Conservation (phyloP, 768 basidiomycete species). For the Tremella fuciformis region DNA sequence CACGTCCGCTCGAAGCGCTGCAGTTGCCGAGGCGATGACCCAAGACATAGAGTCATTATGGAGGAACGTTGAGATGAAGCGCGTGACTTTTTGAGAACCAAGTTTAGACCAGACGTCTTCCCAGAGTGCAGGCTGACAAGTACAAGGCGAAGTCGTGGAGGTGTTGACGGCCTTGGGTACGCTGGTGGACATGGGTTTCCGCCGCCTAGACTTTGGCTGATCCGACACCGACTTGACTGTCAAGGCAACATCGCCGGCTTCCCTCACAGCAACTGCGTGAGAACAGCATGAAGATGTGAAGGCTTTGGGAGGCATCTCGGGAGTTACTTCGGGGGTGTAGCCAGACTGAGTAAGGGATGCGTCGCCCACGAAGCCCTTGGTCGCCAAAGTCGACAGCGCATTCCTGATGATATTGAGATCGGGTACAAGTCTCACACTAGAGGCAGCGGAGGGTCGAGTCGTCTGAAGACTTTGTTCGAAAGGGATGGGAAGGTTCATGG, state of each 20-base stretch:
- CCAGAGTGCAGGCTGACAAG: conserved; percentile 2
- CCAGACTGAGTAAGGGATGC: conserved; percentile 1
- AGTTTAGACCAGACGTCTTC: conserved; percentile 4
- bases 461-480: neutral
- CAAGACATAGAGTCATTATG: neutral
- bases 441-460: neutral
- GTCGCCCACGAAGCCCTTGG: neutral
- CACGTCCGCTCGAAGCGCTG: conserved; percentile 1
- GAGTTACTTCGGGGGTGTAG: neutral
- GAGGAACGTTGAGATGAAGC: neutral
- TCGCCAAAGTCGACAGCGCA: conserved; percentile 9
- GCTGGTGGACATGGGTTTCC: conserved; percentile 1
- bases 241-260: neutral
- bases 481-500: neutral
- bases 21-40: neutral
- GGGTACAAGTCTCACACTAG: neutral
- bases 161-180: neutral
- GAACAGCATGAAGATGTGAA: conserved; percentile 1
- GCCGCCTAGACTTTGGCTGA: neutral
- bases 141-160: neutral
- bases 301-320: neutral
- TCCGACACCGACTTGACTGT: neutral
- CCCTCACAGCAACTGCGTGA: neutral
- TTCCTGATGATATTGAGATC: conserved; percentile 16
- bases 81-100: neutral